Evolutionary conservation across 2,329 filamentous ascomycete genomes (phyloP).

Genomic region (Periglandula ipomoeae): DNA sequence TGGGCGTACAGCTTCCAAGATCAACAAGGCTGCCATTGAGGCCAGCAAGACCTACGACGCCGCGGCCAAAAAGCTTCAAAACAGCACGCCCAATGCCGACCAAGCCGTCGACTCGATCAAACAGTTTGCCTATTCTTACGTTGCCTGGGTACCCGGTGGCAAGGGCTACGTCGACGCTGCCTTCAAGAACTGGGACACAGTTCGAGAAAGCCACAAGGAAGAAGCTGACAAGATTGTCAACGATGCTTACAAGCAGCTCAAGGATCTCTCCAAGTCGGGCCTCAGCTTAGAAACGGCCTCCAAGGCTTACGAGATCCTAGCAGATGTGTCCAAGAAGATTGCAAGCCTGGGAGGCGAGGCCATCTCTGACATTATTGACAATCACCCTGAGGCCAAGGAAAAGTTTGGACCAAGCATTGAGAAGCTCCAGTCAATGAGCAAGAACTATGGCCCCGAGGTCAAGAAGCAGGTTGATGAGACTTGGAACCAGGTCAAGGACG

Average conservation of each 20-base stretch:
- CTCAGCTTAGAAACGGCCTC: conserved; percentile 53
- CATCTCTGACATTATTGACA: conserved; percentile 56
- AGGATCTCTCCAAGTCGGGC: conserved; percentile 48
- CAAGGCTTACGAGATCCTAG: conserved; percentile 52
- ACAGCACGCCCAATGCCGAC: conserved; percentile 55
- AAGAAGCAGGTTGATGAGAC: conserved; percentile 69
- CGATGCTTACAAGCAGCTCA: conserved; percentile 59
- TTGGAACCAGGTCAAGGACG: conserved; percentile 56
- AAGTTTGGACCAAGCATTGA: conserved; percentile 60
- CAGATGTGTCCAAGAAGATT: conserved; percentile 51
- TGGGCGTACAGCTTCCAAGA: conserved; percentile 28
- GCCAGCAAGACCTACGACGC: conserved; percentile 52
- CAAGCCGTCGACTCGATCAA: conserved; percentile 58
- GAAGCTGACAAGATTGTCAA: conserved; percentile 61
- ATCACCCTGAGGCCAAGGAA: conserved; percentile 65
- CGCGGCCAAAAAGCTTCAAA: conserved; percentile 50
- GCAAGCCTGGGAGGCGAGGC: conserved; percentile 54
- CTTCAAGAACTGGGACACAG: conserved; percentile 61
- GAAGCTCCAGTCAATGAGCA: conserved; percentile 59
- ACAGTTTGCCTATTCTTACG: conserved; percentile 58
- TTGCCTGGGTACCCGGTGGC: conserved; percentile 62
- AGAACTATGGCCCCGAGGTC: conserved; percentile 64
- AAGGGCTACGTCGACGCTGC: conserved; percentile 57
- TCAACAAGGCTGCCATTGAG: conserved; percentile 41
- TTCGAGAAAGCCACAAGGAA: conserved; percentile 56